Conservation (phyloP, 495 filamentous ascomycete genomes). For the Aspergillus nanangensis region DNA sequence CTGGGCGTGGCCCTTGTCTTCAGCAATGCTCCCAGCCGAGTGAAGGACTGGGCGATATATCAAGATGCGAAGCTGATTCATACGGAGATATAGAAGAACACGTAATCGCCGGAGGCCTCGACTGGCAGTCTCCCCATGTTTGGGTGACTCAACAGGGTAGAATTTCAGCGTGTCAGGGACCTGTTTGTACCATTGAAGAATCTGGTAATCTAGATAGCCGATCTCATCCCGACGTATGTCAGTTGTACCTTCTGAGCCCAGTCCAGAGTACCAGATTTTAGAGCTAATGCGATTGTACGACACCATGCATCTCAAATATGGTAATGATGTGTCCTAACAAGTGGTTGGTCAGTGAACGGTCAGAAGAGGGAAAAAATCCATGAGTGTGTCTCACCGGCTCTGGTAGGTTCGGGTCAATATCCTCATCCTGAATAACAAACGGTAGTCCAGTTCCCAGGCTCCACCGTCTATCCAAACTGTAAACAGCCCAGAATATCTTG, state of each 20-base stretch:
- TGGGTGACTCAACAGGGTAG: constrained; percentile 47
- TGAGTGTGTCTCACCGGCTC: constrained; percentile 58
- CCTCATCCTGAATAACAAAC: constrained; percentile 75
- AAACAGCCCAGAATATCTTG: constrained; percentile 75
- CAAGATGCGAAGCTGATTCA: constrained; percentile 80
- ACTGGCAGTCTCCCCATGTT: constrained; percentile 34
- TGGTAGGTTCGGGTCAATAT: constrained; percentile 74
- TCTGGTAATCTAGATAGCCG: constrained; percentile 69
- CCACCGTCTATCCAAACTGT: constrained; percentile 77
- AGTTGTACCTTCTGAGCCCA: constrained; percentile 42
- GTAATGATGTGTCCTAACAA: constrained; percentile 61
- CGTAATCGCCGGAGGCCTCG: constrained; percentile 48
- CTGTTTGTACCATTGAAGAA: constrained; percentile 73
- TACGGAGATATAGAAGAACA: constrained; percentile 58
- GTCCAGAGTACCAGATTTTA: constrained; percentile 69
- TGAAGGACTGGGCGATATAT: constrained; percentile 81
- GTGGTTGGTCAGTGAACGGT: constrained; percentile 6
- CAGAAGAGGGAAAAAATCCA: not conserved
- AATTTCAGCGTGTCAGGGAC: constrained; percentile 56
- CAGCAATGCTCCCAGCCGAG: constrained; percentile 67
- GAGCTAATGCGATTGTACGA: constrained; percentile 70
- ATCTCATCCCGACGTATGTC: constrained; percentile 61
- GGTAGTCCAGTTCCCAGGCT: constrained; percentile 77
- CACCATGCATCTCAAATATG: constrained; percentile 75
- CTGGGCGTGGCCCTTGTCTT: constrained; percentile 62